Conservation (phyloP, 441 rosid genomes). For the Populus hybrid region DNA sequence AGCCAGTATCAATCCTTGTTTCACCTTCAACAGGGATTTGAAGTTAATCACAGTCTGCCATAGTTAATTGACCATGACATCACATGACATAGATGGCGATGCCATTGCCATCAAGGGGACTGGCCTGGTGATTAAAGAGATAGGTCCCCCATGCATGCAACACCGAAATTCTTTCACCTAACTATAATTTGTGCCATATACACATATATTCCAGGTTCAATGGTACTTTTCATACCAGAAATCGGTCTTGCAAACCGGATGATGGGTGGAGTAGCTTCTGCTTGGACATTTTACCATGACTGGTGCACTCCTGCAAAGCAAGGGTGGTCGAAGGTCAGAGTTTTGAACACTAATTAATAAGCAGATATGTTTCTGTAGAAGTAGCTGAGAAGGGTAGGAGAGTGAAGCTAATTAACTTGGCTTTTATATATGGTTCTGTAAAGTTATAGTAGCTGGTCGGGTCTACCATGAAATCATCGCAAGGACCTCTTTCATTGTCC, state of each 20-base stretch:
- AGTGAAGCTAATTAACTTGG: not conserved
- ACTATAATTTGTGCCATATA: too few relatives aligned
- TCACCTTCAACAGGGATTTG: not conserved
- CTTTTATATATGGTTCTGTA: not conserved
- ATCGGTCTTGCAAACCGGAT: not conserved
- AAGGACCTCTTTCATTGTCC: not conserved
- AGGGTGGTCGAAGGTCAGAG: not conserved
- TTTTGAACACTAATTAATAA: too few relatives aligned
- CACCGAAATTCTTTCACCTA: not conserved
- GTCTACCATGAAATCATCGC: conserved; percentile 14
- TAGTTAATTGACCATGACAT: conserved; percentile 21
- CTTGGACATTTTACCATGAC: not conserved
- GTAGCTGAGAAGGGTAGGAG: too few relatives aligned
- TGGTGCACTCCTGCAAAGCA: not conserved
- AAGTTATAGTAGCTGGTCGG: not conserved
- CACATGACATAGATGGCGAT: conserved; percentile 7
- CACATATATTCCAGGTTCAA: not conserved
- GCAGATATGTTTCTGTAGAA: too few relatives aligned
- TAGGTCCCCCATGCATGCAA: conserved; percentile 27
- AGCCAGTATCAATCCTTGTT: too few relatives aligned
- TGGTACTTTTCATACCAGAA: not conserved
- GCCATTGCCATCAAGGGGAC: not conserved
- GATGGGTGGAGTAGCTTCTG: not conserved
- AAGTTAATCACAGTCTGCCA: not conserved
- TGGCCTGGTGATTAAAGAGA: conserved; percentile 4